These are phyloP conservation scores for Fusarium stilboides DNA, from an alignment of 2,329 filamentous ascomycete genomes.

Conservation along the genomic window DNA sequence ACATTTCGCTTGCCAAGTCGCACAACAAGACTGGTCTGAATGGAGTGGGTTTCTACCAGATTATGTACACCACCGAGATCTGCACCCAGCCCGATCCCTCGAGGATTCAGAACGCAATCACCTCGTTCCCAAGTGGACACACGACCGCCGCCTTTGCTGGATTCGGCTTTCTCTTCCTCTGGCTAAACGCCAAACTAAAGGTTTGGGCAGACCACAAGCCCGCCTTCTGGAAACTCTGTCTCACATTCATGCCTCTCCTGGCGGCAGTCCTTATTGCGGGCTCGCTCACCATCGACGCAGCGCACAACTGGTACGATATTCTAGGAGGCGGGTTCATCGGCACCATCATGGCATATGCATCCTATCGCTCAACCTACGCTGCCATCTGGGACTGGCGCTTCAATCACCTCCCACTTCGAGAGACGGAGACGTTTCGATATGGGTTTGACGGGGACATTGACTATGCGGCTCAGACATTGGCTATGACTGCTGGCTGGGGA, in stretches of 20 bases:
- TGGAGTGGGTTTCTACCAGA: conserved; percentile 66
- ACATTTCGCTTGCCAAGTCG: conserved; percentile 60
- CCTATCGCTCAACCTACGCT: conserved; percentile 78
- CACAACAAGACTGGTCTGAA: conserved; percentile 59
- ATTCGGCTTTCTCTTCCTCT: conserved; percentile 75
- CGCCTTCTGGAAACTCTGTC: conserved; percentile 76
- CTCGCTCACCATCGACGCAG: conserved; percentile 74
- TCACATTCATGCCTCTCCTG: conserved; percentile 71
- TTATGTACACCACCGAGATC: conserved; percentile 76
- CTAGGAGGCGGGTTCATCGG: conserved; percentile 76
- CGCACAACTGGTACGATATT: conserved; percentile 80
- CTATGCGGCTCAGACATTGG: conserved; percentile 44
- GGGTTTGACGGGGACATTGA: conserved; percentile 36
- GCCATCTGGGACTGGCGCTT: conserved; percentile 78
- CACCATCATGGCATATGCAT: conserved; percentile 71
- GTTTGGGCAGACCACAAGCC: conserved; percentile 77
- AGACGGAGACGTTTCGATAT: conserved; percentile 53
- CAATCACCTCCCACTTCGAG: conserved; percentile 75
- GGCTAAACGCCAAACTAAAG: conserved; percentile 81
- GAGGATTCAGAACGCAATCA: conserved; percentile 72
- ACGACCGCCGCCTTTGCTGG: conserved; percentile 75
- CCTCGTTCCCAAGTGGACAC: conserved; percentile 79
- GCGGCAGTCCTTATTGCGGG: conserved; percentile 73
- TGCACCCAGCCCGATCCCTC: conserved; percentile 70
- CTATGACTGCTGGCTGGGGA: conserved; percentile 50